Conservation (phyloP, 23 red algal species). For the Cyanidiococcus yangmingshanensis region DNA sequence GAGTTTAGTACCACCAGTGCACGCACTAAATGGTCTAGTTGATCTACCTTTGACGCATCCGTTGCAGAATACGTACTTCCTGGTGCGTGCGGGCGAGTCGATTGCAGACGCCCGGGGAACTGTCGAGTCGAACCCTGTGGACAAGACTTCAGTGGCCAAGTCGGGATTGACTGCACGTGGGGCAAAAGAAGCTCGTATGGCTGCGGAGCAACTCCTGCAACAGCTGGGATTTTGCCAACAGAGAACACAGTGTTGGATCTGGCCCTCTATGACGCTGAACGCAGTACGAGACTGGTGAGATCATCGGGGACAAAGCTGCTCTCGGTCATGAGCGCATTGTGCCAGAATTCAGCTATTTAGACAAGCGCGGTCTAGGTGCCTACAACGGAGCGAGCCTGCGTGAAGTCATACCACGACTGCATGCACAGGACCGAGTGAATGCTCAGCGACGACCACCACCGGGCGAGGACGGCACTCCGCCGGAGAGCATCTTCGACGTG, state of each 20-base stretch:
- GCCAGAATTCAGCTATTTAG: constrained; percentile 67
- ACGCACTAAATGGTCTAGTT: constrained; percentile 23
- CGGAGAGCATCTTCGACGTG: constrained; percentile 66
- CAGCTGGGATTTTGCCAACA: constrained; percentile 16
- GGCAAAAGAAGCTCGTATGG: constrained; percentile 28
- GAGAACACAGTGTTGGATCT: constrained; percentile 52
- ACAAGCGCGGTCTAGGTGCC: constrained; percentile 59
- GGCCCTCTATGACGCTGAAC: constrained; percentile 45
- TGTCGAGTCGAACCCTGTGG: constrained; percentile 56
- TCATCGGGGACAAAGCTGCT: constrained; percentile 34
- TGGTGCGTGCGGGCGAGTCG: constrained; percentile 72
- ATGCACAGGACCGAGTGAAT: constrained; percentile 28
- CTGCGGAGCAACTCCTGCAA: constrained; percentile 23
- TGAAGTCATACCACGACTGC: constrained; percentile 21
- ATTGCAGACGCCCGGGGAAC: constrained; percentile 28
- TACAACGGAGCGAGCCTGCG: constrained; percentile 33
- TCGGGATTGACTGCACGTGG: constrained; percentile 49
- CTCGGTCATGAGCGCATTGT: constrained; percentile 55
- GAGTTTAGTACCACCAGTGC: background rate
- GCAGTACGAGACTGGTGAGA: constrained; percentile 55
- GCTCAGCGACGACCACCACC: constrained; percentile 27
- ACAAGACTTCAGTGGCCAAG: constrained; percentile 39
- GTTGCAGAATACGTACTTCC: constrained; percentile 52
- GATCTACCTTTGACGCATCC: constrained; percentile 46
- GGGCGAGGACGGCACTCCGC: constrained; percentile 84